These are phyloP conservation scores for Ilex aquifolium DNA, from an alignment of 257 asterid species.

Conservation along the genomic window DNA sequence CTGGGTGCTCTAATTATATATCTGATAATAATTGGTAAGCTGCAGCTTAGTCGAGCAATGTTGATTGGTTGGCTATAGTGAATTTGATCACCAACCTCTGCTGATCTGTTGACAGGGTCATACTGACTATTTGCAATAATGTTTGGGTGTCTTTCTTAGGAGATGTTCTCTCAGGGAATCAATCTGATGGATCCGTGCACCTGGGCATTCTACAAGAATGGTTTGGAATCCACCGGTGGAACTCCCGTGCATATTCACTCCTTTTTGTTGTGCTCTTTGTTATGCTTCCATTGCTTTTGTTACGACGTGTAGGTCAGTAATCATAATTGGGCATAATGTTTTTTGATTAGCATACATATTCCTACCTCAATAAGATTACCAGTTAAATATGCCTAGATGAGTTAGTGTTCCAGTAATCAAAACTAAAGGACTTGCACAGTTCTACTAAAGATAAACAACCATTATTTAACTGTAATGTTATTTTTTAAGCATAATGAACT, in stretches of 20 bases:
- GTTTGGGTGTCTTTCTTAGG: constrained; percentile 28
- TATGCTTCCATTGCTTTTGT: constrained; percentile 73
- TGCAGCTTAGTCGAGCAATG: not conserved
- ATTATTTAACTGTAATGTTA: too few relatives aligned
- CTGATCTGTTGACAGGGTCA: not conserved
- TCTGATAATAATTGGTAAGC: constrained; percentile 82
- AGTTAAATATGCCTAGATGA: too few relatives aligned
- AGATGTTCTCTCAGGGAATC: constrained; percentile 85
- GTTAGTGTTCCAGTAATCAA: too few relatives aligned
- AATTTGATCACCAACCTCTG: not conserved
- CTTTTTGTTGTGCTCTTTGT: constrained; percentile 68
- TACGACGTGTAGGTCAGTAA: constrained; percentile 79
- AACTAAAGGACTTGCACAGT: too few relatives aligned
- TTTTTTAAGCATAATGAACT: constrained; percentile 22
- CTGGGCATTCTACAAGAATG: constrained; percentile 87
- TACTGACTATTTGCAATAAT: not conserved
- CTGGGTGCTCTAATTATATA: constrained; percentile 92
- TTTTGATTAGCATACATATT: too few relatives aligned
- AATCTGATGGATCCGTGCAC: constrained; percentile 68
- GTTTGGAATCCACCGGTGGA: constrained; percentile 98
- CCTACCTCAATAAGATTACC: too few relatives aligned
- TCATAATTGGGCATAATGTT: too few relatives aligned
- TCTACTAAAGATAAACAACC: too few relatives aligned
- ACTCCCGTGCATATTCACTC: constrained; percentile 61
- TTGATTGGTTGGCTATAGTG: not conserved